phyloP scores from a whole-genome alignment of 768 basidiomycete genomes.

The Tricholoma hemisulphureum region DNA sequence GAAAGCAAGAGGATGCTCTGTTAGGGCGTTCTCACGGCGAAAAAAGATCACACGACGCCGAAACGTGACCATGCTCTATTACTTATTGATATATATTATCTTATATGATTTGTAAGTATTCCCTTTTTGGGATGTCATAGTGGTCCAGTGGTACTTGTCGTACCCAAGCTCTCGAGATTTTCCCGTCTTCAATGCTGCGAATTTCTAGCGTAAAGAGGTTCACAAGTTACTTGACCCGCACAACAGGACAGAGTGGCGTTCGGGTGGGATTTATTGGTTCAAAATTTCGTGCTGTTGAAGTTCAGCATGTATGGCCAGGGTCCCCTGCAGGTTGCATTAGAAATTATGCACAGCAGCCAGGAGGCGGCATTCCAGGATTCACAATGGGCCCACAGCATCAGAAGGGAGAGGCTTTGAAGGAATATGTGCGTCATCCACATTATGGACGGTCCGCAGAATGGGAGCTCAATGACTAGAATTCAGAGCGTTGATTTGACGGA shows the following conservation, averaged over 20 bases:
- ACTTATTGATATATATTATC: too few relatives aligned
- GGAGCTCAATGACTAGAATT: neutral
- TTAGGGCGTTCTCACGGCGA: too few relatives aligned
- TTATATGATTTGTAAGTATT: too few relatives aligned
- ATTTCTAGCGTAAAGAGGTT: neutral
- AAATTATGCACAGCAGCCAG: constrained; percentile 49
- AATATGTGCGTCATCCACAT: constrained; percentile 46
- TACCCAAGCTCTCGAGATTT: too few relatives aligned
- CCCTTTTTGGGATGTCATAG: too few relatives aligned
- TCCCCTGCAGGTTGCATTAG: constrained; percentile 21
- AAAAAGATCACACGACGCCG: too few relatives aligned
- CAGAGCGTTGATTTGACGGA: constrained; percentile 85
- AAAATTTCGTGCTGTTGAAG: constrained; percentile 5
- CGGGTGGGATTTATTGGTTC: constrained; percentile 7
- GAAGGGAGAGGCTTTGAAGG: constrained; percentile 85
- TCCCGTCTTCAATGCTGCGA: constrained; percentile 2
- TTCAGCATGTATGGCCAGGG: constrained; percentile 1
- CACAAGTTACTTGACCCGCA: neutral
- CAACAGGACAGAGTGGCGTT: constrained; percentile 1
- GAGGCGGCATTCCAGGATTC: constrained; percentile 60
- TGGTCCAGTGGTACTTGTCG: too few relatives aligned
- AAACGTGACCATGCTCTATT: too few relatives aligned
- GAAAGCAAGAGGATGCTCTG: too few relatives aligned
- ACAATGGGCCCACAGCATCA: constrained; percentile 58
- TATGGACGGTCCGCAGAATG: neutral